These are phyloP conservation scores for Lactarius tabidus DNA, from an alignment of 768 basidiomycete genomes.

Conservation along the genomic window DNA sequence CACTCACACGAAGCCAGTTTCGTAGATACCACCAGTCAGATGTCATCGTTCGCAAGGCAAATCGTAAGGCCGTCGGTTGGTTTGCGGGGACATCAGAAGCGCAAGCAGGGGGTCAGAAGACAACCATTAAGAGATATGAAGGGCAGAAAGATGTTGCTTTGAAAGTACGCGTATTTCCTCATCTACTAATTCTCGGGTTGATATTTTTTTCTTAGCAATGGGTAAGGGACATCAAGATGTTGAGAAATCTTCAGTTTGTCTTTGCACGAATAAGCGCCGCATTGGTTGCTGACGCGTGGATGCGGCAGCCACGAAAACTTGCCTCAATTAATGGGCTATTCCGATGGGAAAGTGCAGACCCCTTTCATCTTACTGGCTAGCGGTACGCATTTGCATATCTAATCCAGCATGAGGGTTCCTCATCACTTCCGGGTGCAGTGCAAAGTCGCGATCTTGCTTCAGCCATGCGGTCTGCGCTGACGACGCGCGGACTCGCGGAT, in stretches of 20 bases:
- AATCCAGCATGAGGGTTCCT: not conserved
- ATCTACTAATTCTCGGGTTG: not conserved
- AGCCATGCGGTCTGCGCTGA: constrained; percentile 19
- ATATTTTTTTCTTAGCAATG: constrained; percentile 37
- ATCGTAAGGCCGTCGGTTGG: constrained; percentile 37
- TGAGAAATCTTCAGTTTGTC: constrained; percentile 49
- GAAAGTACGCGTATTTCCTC: constrained; percentile 29
- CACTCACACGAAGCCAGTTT: constrained; percentile 35
- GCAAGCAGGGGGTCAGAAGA: constrained; percentile 38
- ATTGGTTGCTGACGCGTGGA: not conserved
- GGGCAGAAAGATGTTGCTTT: constrained; percentile 33
- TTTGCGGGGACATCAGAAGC: constrained; percentile 44
- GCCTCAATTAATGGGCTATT: constrained; percentile 51
- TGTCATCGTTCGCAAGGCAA: constrained; percentile 35
- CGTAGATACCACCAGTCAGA: constrained; percentile 50
- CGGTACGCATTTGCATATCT: constrained; percentile 31
- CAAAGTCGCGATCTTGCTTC: constrained; percentile 20
- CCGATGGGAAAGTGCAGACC: constrained; percentile 40
- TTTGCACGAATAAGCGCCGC: not conserved
- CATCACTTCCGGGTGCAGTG: constrained; percentile 6
- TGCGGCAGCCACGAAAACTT: constrained; percentile 45
- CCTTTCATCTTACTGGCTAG: constrained; percentile 52
- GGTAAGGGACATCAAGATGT: constrained; percentile 46
- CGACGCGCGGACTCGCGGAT: constrained; percentile 16
- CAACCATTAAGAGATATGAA: constrained; percentile 45